Percentiles rank a stretch among this genome's conserved stretches.
phyloP scores from a whole-genome alignment of 177 flowering plant genomes.

The Telopea speciosissima region DNA sequence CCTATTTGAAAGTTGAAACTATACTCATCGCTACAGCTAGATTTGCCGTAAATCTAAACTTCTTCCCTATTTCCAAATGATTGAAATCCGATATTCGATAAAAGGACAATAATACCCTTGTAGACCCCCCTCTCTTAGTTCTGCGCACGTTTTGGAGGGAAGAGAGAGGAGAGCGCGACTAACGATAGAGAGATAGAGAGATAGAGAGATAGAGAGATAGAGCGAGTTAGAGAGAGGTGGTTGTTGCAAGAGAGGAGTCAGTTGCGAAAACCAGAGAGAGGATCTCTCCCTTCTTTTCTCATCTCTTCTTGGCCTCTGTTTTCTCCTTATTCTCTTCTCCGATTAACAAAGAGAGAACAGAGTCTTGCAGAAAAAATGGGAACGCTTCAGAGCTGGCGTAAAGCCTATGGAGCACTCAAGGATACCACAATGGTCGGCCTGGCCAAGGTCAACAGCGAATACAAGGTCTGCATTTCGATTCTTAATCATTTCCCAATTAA shows the following conservation, averaged over 20 bases:
- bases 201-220: background rate
- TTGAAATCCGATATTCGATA: background rate
- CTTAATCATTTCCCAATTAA: background rate
- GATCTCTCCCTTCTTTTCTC: background rate
- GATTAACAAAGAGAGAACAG: background rate
- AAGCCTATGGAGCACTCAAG: constrained; percentile 91
- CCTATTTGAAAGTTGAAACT: too few species aligned
- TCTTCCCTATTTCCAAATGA: background rate
- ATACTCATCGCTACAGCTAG: too few species aligned
- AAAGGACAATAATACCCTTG: background rate
- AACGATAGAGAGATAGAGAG: background rate
- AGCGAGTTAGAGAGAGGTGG: too few species aligned
- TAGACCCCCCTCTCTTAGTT: background rate
- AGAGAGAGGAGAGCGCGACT: background rate
- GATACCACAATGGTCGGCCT: constrained; percentile 92
- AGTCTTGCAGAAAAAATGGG: constrained; percentile 36
- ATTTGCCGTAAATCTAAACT: too few species aligned
- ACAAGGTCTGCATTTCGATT: constrained; percentile 47
- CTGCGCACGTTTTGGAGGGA: constrained; percentile 5
- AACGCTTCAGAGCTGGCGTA: constrained; percentile 66
- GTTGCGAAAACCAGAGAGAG: constrained; percentile 9
- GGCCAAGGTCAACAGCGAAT: constrained; percentile 92
- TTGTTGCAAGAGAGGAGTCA: background rate
- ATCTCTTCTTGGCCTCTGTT: background rate
- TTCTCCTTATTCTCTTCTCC: background rate